phyloP scores from a whole-genome alignment of 345 rosid genomes.

The Citrus sp. region DNA sequence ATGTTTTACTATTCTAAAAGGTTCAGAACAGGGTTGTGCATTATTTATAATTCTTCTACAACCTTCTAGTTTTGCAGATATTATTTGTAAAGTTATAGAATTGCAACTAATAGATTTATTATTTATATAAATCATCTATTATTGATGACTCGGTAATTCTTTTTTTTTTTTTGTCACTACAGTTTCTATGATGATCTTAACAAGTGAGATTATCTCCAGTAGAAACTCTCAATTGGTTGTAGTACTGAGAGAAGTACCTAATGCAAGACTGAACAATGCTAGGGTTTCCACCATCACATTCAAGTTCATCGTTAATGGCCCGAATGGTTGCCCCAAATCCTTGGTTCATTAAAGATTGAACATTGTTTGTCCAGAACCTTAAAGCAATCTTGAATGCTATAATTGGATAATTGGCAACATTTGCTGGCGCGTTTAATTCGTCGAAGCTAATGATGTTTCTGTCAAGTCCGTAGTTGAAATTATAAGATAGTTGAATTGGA shows the following conservation, averaged over 20 bases:
- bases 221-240: constrained; percentile 38
- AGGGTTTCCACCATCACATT: constrained; percentile 35
- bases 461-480: constrained; percentile 41
- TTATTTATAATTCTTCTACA: no score
- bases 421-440: constrained; percentile 34
- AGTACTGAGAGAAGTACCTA: constrained; percentile 31
- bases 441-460: constrained; percentile 31
- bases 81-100: no score
- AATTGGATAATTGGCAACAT: constrained; percentile 34
- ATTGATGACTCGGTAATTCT: no score
- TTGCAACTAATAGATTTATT: no score
- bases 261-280: constrained; percentile 31
- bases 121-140: no score
- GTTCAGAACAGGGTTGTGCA: no score
- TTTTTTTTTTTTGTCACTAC: no score
- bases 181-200: neutral
- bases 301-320: constrained; percentile 41
- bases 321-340: constrained; percentile 50
- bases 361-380: constrained; percentile 43
- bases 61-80: no score
- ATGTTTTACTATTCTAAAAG: no score
- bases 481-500: constrained; percentile 50
- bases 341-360: constrained; percentile 29
- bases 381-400: constrained; percentile 41
- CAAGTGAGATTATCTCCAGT: constrained; percentile 39